Evolutionary conservation across 2,329 filamentous ascomycete species (phyloP).

Genomic region (Xylaria digitata): DNA sequence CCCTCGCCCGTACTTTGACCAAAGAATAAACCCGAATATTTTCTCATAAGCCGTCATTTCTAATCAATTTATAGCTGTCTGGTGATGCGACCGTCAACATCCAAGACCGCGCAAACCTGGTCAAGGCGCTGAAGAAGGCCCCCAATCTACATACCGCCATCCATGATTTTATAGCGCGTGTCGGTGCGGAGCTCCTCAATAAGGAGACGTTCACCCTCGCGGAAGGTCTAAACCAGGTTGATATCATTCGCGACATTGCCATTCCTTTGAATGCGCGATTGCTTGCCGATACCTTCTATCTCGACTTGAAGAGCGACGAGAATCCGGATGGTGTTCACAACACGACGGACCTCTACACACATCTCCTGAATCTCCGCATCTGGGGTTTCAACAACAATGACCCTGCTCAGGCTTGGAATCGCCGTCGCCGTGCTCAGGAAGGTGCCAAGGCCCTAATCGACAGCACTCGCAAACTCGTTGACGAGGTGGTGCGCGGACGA

Average conservation of each 20-base stretch:
- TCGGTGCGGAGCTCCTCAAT: constrained; percentile 55
- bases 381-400: constrained; percentile 62
- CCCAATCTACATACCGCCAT: constrained; percentile 50
- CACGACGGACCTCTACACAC: constrained; percentile 55
- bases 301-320: constrained; percentile 67
- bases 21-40: neutral
- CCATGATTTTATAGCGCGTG: constrained; percentile 49
- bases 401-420: constrained; percentile 59
- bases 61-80: constrained; percentile 41
- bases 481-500: constrained; percentile 51
- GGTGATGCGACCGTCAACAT: constrained; percentile 51
- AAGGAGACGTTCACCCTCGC: constrained; percentile 54
- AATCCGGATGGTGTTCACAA: constrained; percentile 62
- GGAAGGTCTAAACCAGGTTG: constrained; percentile 55
- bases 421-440: constrained; percentile 57
- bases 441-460: constrained; percentile 53
- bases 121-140: constrained; percentile 51
- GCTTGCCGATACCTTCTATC: constrained; percentile 67
- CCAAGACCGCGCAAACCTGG: constrained; percentile 48
- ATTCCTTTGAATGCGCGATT: constrained; percentile 68
- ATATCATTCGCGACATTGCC: constrained; percentile 64
- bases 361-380: constrained; percentile 57
- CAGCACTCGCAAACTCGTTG: constrained; percentile 55
- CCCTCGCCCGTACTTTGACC: neutral
- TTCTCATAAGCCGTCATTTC: neutral